These are phyloP conservation scores for Tuber microsphaerosporum DNA, from an alignment of 495 filamentous ascomycete genomes.

Conservation along the genomic window DNA sequence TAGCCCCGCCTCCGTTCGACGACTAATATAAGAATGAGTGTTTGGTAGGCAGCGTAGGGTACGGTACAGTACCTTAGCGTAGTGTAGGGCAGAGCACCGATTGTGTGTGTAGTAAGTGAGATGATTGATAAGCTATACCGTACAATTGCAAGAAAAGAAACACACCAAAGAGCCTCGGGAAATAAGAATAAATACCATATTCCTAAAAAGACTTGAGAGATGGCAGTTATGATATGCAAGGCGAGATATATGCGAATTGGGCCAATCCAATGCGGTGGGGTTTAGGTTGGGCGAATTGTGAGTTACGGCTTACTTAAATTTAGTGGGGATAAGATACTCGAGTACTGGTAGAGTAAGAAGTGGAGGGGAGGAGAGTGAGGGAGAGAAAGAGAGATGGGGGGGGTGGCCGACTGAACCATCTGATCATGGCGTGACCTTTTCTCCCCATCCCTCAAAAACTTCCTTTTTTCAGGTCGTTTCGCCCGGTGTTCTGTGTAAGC, in stretches of 20 bases:
- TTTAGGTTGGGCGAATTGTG: not conserved
- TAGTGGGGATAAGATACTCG: not conserved
- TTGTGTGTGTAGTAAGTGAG: not conserved
- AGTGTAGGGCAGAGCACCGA: not conserved
- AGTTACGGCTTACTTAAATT: not conserved
- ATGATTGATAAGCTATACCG: not conserved
- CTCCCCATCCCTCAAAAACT: constrained; percentile 15
- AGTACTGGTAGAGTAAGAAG: constrained; percentile 11
- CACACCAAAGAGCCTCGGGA: not conserved
- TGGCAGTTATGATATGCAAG: not conserved
- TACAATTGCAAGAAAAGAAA: not conserved
- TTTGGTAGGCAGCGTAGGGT: not conserved
- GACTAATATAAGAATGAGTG: not conserved
- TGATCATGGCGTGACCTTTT: constrained; percentile 38
- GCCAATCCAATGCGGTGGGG: not conserved
- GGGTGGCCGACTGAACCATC: constrained; percentile 18
- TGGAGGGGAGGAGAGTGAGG: not conserved
- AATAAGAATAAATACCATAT: not conserved
- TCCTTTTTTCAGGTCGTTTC: constrained; percentile 16
- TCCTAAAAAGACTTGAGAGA: not conserved
- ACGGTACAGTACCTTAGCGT: not conserved
- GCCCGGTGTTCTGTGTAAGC: constrained; percentile 31
- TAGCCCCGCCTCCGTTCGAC: not conserved
- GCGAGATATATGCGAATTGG: not conserved
- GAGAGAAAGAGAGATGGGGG: constrained; percentile 8